Evolutionary conservation across 352 stramenopile genomes (phyloP).

Genomic region (Phytopythium helicoides): DNA sequence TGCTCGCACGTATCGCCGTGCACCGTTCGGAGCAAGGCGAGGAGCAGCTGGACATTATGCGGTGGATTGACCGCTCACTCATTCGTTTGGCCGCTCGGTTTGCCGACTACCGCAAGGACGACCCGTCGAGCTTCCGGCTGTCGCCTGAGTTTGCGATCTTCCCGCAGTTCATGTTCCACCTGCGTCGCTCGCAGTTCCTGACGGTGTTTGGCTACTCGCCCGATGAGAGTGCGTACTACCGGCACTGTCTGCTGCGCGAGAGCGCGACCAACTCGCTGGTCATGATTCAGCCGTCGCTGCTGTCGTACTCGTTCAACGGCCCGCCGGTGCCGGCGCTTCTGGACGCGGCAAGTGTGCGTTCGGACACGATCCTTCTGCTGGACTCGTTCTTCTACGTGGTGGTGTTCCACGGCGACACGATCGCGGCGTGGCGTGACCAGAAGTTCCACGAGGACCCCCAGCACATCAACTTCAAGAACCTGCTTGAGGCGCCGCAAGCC

Average conservation of each 20-base stretch:
- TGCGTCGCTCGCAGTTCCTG: conserved; percentile 98
- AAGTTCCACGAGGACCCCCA: conserved; percentile 93
- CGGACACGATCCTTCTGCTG: conserved; percentile 98
- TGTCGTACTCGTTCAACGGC: conserved; percentile 97
- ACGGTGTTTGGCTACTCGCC: conserved; percentile 99
- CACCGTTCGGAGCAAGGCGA: conserved; percentile 84
- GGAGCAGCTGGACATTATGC: conserved; percentile 88
- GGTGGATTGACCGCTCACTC: conserved; percentile 94
- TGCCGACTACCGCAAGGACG: conserved; percentile 97
- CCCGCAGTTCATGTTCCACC: conserved; percentile 99
- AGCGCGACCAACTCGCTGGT: conserved; percentile 98
- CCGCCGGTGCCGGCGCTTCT: conserved; percentile 88
- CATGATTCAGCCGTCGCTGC: conserved; percentile 99
- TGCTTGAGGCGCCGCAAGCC: conserved; percentile 96
- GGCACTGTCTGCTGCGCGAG: conserved; percentile 93
- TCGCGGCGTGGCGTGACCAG: conserved; percentile 98
- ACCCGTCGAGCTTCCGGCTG: conserved; percentile 96
- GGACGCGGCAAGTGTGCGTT: conserved; percentile 91
- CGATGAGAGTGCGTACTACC: conserved; percentile 98
- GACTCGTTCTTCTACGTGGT: conserved; percentile 99
- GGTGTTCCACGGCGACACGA: conserved; percentile 99
- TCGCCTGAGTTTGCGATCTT: conserved; percentile 98
- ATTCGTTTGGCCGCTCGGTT: conserved; percentile 99
- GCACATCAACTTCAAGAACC: conserved; percentile 98
- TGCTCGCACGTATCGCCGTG: conserved; percentile 92